These are phyloP conservation scores for Aethionema arabicum DNA, from an alignment of 345 rosid species.

Conservation along the genomic window DNA sequence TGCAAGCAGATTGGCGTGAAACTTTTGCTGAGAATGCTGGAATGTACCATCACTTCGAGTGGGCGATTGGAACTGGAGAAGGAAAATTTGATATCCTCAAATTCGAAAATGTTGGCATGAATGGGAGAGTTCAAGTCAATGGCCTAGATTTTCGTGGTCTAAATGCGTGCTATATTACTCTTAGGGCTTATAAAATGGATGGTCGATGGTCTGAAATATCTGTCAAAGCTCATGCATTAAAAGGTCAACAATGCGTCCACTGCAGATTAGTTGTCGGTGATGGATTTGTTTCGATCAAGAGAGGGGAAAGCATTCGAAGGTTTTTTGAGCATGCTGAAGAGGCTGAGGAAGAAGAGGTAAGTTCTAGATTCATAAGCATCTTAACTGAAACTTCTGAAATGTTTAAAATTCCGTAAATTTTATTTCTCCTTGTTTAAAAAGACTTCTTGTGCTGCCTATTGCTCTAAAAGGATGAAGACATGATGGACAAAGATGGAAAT, in stretches of 20 bases:
- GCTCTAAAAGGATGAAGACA: slow-evolving; percentile 82
- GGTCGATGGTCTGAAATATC: slow-evolving; percentile 82
- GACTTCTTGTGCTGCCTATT: slow-evolving; percentile 18
- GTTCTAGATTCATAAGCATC: slow-evolving; percentile 21
- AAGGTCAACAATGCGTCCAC: slow-evolving; percentile 85
- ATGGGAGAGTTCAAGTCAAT: slow-evolving; percentile 60
- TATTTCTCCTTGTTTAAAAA: slow-evolving; percentile 7
- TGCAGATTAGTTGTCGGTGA: slow-evolving; percentile 89
- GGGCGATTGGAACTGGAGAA: slow-evolving; percentile 97
- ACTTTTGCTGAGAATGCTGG: slow-evolving; percentile 74
- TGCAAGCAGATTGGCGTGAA: slow-evolving; percentile 86
- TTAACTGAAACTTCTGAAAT: slow-evolving; percentile 16
- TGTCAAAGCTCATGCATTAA: slow-evolving; percentile 88
- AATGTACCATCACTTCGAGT: slow-evolving; percentile 84
- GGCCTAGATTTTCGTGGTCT: slow-evolving; percentile 70
- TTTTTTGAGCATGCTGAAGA: slow-evolving; percentile 98
- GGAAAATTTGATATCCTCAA: slow-evolving; percentile 85
- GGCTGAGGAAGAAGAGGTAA: slow-evolving; percentile 98
- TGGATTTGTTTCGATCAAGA: slow-evolving; percentile 84
- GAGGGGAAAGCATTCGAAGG: slow-evolving; percentile 75
- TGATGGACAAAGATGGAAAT: slow-evolving; percentile 92
- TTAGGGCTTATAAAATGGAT: slow-evolving; percentile 86
- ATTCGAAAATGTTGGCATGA: slow-evolving; percentile 86
- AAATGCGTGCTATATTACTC: slow-evolving; percentile 74
- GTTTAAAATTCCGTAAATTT: slow-evolving; percentile 10